Evolutionary conservation across 345 rosid genomes (phyloP).

Genomic region (Salix exigua): DNA sequence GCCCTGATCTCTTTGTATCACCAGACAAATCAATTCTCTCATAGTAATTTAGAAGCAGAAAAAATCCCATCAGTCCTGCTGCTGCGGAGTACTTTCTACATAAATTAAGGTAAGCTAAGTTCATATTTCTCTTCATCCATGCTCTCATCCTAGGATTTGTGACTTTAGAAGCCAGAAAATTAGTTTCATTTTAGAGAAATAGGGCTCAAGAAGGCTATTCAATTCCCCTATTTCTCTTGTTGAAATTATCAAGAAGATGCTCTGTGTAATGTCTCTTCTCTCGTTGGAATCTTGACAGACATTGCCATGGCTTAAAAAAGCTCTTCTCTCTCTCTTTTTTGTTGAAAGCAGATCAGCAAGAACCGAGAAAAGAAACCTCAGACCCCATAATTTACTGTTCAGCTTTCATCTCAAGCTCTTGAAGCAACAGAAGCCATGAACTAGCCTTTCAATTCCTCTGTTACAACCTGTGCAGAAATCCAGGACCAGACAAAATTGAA

Average conservation of each 20-base stretch:
- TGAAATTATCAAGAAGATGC: constrained; percentile 12
- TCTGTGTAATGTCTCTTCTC: constrained; percentile 20
- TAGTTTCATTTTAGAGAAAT: not conserved
- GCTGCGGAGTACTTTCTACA: not conserved
- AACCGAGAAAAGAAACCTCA: constrained; percentile 7
- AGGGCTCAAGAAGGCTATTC: no score
- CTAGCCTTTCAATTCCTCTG: constrained; percentile 5
- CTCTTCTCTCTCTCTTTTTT: constrained; percentile 6
- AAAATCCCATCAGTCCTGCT: not conserved
- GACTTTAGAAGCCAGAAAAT: not conserved
- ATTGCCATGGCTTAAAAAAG: constrained; percentile 8
- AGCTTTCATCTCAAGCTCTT: not conserved
- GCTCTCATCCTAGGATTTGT: not conserved
- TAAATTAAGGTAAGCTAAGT: not conserved
- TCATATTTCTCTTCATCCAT: not conserved
- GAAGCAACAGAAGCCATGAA: not conserved
- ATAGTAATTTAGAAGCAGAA: not conserved
- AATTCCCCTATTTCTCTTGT: not conserved
- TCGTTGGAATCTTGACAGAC: constrained; percentile 28
- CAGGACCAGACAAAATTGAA: not conserved
- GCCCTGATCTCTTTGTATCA: not conserved
- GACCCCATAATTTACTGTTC: not conserved
- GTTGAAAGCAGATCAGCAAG: constrained; percentile 23
- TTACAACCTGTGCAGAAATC: not conserved
- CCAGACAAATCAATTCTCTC: not conserved